Percentiles rank a stretch among this genome's conserved stretches.
Conservation (phyloP, 805 yeast genomes). For the Huiozyma sinensis region DNA sequence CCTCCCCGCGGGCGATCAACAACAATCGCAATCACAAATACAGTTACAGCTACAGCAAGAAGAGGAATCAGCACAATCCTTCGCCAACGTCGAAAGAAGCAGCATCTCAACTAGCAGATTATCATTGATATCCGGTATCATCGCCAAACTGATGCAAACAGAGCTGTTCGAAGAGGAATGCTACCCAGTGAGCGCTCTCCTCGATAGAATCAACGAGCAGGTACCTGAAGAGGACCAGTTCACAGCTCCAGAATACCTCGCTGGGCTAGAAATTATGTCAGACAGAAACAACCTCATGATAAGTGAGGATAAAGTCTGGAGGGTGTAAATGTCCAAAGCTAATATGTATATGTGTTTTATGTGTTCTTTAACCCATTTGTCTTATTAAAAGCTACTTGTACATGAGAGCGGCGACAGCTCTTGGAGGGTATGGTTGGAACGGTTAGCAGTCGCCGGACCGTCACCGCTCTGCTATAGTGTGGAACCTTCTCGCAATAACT, state of each 20-base stretch:
- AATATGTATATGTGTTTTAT: not conserved
- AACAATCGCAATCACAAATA: conserved; percentile 6
- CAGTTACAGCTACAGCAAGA: conserved; percentile 1
- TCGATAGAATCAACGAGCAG: conserved; percentile 34
- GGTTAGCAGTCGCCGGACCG: too few relatives aligned
- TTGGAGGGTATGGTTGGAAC: too few relatives aligned
- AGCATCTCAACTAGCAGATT: conserved; percentile 42
- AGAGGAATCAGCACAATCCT: conserved; percentile 14
- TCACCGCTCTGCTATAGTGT: too few relatives aligned
- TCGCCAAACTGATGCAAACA: conserved; percentile 38
- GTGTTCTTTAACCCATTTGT: too few relatives aligned
- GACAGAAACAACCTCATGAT: conserved; percentile 38
- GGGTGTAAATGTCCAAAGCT: conserved; percentile 19
- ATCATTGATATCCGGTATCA: conserved; percentile 34
- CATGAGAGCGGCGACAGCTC: too few relatives aligned
- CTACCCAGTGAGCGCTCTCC: conserved; percentile 30
- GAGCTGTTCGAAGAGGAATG: conserved; percentile 36
- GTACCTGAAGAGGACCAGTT: conserved; percentile 40
- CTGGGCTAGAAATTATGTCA: conserved; percentile 35
- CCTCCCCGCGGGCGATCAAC: conserved; percentile 2
- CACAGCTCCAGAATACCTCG: conserved; percentile 33
- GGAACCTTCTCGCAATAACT: too few relatives aligned
- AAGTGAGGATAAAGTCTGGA: conserved; percentile 40
- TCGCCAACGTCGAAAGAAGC: conserved; percentile 19
- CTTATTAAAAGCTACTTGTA: too few relatives aligned